Conservation (phyloP, 768 basidiomycete species). For the Kwoniella bestiolae region DNA sequence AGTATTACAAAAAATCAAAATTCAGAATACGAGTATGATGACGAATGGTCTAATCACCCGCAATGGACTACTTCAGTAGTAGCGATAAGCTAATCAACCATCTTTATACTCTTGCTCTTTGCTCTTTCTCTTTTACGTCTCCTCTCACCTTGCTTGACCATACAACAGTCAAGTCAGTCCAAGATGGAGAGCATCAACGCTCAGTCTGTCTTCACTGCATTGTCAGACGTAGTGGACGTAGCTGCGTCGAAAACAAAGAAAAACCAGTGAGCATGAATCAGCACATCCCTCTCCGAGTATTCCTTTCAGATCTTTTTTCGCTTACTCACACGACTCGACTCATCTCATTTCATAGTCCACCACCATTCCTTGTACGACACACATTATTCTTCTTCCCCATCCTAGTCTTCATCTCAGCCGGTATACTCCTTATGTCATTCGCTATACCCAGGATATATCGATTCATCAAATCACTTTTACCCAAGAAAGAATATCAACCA, state of each 20-base stretch:
- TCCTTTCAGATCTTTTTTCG: neutral
- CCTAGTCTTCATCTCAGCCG: slow-evolving; percentile 56
- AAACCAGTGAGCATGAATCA: slow-evolving; percentile 19
- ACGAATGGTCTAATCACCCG: too few species aligned
- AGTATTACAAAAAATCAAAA: too few species aligned
- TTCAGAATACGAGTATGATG: too few species aligned
- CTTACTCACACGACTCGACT: neutral
- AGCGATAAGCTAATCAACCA: too few species aligned
- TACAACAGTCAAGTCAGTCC: neutral
- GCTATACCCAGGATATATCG: slow-evolving; percentile 46
- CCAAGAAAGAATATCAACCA: slow-evolving; percentile 28
- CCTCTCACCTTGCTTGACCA: neutral
- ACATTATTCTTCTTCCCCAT: slow-evolving; percentile 59
- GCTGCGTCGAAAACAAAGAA: slow-evolving; percentile 12
- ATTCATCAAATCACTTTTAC: slow-evolving; percentile 22
- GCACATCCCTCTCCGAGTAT: too few species aligned
- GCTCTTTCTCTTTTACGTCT: too few species aligned
- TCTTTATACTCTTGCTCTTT: too few species aligned
- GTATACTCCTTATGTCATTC: slow-evolving; percentile 57
- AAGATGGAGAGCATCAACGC: slow-evolving; percentile 16
- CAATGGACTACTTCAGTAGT: too few species aligned
- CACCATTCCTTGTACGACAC: slow-evolving; percentile 34
- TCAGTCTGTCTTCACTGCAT: slow-evolving; percentile 17
- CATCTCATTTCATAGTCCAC: slow-evolving; percentile 23
- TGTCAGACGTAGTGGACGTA: slow-evolving; percentile 15